These are phyloP conservation scores for Lichtheimia hyalospora DNA, from an alignment of 371 early-diverging fungal genomes.

Conservation along the genomic window DNA sequence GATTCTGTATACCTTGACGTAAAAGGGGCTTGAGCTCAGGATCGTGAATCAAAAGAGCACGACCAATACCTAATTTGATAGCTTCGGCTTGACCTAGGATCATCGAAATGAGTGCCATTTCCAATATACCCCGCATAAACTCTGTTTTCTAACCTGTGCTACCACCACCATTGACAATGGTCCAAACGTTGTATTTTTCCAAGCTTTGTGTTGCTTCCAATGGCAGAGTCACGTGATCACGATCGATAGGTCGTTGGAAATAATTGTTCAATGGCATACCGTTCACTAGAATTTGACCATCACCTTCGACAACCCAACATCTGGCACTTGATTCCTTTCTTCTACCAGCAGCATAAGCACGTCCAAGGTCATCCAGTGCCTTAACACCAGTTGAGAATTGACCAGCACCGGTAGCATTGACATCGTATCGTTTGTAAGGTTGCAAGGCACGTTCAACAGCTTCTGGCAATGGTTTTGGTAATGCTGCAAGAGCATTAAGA, in stretches of 20 bases:
- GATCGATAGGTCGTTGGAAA: conserved; percentile 68
- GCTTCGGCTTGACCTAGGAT: conserved; percentile 85
- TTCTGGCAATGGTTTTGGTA: conserved; percentile 51
- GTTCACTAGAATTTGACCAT: conserved; percentile 80
- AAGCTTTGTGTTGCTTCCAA: conserved; percentile 64
- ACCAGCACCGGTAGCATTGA: conserved; percentile 18
- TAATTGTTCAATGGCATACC: conserved; percentile 77
- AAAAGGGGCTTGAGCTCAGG: conserved; percentile 59
- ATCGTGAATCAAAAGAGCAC: conserved; percentile 76
- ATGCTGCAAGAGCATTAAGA: conserved; percentile 52
- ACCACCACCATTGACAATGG: conserved; percentile 86
- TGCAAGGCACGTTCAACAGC: conserved; percentile 45
- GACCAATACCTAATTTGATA: conserved; percentile 81
- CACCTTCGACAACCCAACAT: conserved; percentile 80
- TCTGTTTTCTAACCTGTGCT: conserved; percentile 54
- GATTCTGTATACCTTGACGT: conserved; percentile 70
- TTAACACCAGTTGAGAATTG: conserved; percentile 18
- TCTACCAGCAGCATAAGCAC: conserved; percentile 80
- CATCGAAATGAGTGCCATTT: not conserved
- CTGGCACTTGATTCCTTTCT: conserved; percentile 85
- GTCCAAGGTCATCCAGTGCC: conserved; percentile 72
- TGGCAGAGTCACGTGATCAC: conserved; percentile 75
- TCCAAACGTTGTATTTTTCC: conserved; percentile 88
- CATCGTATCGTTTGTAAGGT: conserved; percentile 41
- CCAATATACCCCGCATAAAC: not conserved